These are phyloP conservation scores for Globisporangium splendens DNA, from an alignment of 352 stramenopile species.

Conservation along the genomic window DNA sequence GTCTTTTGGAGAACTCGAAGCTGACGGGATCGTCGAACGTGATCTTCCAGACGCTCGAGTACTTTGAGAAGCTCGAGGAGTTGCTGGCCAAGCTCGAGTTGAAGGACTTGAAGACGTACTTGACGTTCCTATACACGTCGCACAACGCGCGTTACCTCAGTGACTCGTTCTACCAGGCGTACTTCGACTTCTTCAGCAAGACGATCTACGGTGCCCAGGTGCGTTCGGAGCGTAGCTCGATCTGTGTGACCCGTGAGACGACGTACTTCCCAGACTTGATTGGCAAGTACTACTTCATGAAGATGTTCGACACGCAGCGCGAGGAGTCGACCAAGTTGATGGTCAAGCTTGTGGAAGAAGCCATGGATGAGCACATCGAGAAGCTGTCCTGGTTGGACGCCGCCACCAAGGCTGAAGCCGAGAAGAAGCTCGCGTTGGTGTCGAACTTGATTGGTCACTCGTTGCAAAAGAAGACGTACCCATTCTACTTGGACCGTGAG, in stretches of 20 bases:
- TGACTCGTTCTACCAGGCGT: slow-evolving; percentile 68
- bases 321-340: slow-evolving; percentile 72
- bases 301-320: slow-evolving; percentile 67
- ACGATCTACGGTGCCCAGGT: slow-evolving; percentile 61
- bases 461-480: slow-evolving; percentile 38
- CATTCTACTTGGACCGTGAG: slow-evolving; percentile 19
- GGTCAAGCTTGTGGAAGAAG: slow-evolving; percentile 73
- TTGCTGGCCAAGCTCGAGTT: slow-evolving; percentile 28
- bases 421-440: too few species aligned
- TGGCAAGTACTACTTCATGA: slow-evolving; percentile 78
- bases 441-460: too few species aligned
- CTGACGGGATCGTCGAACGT: slow-evolving; percentile 35
- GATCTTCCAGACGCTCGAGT: slow-evolving; percentile 43
- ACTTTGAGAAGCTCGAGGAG: slow-evolving; percentile 45
- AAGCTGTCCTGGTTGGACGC: slow-evolving; percentile 90
- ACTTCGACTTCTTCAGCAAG: slow-evolving; percentile 85
- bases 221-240: slow-evolving; percentile 52
- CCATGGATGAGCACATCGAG: slow-evolving; percentile 74
- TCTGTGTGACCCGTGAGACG: slow-evolving; percentile 37
- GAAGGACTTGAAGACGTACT: slow-evolving; percentile 41
- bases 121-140: slow-evolving; percentile 42
- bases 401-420: background rate
- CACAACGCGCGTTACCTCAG: slow-evolving; percentile 31
- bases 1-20: slow-evolving; percentile 32
- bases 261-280: slow-evolving; percentile 37